A percentile compares a stretch with the other conserved stretches of the same genome.
These are phyloP conservation scores for Helichrysum umbraculigerum DNA, from an alignment of 129 eudicot species.

Conservation along the genomic window DNA sequence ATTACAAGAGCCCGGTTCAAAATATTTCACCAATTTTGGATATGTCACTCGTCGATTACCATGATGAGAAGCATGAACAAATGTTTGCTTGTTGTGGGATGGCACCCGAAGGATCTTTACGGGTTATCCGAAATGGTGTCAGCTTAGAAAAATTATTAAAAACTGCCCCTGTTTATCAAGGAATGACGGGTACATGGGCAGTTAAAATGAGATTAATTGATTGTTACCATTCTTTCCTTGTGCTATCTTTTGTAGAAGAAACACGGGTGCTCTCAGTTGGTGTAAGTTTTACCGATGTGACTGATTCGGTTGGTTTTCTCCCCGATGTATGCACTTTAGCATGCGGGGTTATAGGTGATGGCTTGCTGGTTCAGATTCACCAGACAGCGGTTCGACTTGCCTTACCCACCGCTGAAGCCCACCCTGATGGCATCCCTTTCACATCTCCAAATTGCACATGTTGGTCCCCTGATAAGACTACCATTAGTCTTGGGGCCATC, in stretches of 20 bases:
- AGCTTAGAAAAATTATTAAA: constrained; percentile 76
- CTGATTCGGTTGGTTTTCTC: constrained; percentile 81
- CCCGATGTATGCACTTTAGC: constrained; percentile 97
- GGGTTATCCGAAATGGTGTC: constrained; percentile 81
- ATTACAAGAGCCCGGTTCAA: constrained; percentile 66
- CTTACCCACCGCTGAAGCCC: constrained; percentile 59
- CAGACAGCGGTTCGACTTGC: constrained; percentile 70
- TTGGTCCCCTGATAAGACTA: constrained; percentile 77
- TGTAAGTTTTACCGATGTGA: constrained; percentile 86
- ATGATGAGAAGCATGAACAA: constrained; percentile 89
- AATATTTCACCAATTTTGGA: constrained; percentile 93
- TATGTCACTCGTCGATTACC: constrained; percentile 75
- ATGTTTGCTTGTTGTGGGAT: constrained; percentile 96
- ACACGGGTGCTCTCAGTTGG: constrained; percentile 98
- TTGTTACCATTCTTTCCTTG: constrained; percentile 76
- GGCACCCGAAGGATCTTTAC: constrained; percentile 90
- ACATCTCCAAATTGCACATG: constrained; percentile 62
- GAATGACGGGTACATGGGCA: constrained; percentile 92
- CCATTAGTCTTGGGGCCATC: constrained; percentile 81
- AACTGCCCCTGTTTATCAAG: constrained; percentile 85
- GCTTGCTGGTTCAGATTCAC: constrained; percentile 76
- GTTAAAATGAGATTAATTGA: constrained; percentile 68
- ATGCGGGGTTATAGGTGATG: constrained; percentile 76
- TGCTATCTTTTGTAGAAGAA: constrained; percentile 93
- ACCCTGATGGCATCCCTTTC: constrained; percentile 60